Evolutionary conservation across 1,139 yeast genomes (phyloP), one percentile per base, ranked within the genome.

Genomic region (Pichia sp.): DNA sequence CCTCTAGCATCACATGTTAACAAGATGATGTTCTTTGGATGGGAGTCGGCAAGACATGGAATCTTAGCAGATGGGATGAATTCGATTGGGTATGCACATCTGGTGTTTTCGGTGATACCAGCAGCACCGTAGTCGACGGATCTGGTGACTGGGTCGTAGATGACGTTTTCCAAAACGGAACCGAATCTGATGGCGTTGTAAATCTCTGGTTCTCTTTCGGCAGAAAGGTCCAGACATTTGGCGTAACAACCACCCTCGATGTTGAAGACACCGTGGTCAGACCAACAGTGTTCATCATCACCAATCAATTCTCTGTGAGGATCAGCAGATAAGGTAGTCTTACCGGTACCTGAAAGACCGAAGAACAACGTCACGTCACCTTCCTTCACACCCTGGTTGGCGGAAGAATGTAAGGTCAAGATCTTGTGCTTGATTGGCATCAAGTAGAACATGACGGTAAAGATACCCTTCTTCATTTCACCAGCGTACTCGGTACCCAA

Each of bases 191-290:
- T 89, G 52, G 99, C 95, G 75, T 90, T 84, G 83, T 84, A 93
- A 72, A 93, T 93, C 76, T 93, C 99, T 55, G 99, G 99, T 78
- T 93, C 99, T 76, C 87, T 92, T 76, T 90, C 97, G 61, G 79
- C 86, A 56, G 92, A 78, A 64, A 93, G 80, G 69, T 91, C 97
- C 65, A 93, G 79, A 78, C 98, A 92, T 77, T 93, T 93, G 70
- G 98, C 98, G 79, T 93, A 93, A 79, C 99, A 93, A 63, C 99
- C 99, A 75, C 99, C 99, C 78, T 93, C 99, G 70, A 93, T 92
- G 83, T 93, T 93, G 85, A 93, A 93, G 60, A 93, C 97, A 77
- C 99, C 99, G 64, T 87, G 79, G 74, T 93, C 96, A 40, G 97
- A 88, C 99, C 99, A 93, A 78, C 98, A 93, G 78, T 93, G 99